Evolutionary conservation across 108 stramenopile species (phyloP), one percentile per base, ranked within the genome.

Genomic region (Cyclotella baltica): DNA sequence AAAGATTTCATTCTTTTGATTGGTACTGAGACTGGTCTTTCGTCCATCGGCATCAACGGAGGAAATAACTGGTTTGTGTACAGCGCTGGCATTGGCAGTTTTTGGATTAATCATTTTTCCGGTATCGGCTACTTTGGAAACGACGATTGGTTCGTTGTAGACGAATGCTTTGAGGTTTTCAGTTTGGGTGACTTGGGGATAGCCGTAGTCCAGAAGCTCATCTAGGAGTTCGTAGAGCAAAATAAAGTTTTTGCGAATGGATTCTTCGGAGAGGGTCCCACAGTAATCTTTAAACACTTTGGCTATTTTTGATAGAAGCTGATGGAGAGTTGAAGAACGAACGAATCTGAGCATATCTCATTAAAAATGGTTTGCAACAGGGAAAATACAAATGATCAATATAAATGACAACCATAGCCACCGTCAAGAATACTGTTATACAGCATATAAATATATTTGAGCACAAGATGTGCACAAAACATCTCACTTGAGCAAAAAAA

Each of bases 271-370:
- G 9, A 99, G 86, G 4, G 97, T 94, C 20, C 99, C 99, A 75
- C 99, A 99, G 80, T 99, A 99, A 78, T 99, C 99, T 85, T 99
- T 99, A 88, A 99, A 98, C 30, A 99, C 97, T 76, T 98, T 95
- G 28, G 98, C 98, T 81, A 98, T 94, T 9, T 97, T 95, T 35
- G 97, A 88, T 16, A 99, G 90, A 23, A 99, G 92, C 96, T 99
- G 76, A n/a, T n/a, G n/a, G n/a, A n/a, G n/a, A n/a, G n/a, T n/a
- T n/a, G n/a, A n/a, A n/a, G n/a, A n/a, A n/a, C n/a, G n/a, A n/a
- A n/a, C n/a, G n/a, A n/a, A n/a, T n/a, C n/a, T n/a, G n/a, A n/a
- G n/a, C n/a, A n/a, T n/a, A n/a, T n/a, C n/a, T n/a, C n/a, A n/a
- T n/a, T n/a, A n/a, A n/a, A n/a, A n/a, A n/a, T n/a, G n/a, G n/a